A percentile compares a stretch with the other conserved stretches of the same genome.
phyloP scores from a whole-genome alignment of 176 grass and related monocot genomes.

The Eragrostis curvula region DNA sequence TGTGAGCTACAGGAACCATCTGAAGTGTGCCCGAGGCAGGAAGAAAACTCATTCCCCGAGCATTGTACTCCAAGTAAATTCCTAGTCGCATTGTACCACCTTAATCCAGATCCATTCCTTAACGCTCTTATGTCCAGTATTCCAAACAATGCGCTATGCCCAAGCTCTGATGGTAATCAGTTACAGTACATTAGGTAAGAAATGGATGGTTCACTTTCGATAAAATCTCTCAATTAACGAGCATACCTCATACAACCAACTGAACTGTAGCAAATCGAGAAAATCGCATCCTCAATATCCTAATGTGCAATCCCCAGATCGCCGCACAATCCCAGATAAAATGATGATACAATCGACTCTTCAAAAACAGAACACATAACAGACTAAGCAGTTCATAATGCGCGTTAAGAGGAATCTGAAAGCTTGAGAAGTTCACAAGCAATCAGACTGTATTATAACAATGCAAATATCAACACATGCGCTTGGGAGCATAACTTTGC shows the following conservation, averaged over 20 bases:
- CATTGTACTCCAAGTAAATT: slow-evolving; percentile 52
- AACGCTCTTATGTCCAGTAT: slow-evolving; percentile 66
- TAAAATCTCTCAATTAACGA: slow-evolving; percentile 62
- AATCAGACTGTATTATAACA: slow-evolving; percentile 19
- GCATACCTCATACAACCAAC: slow-evolving; percentile 77
- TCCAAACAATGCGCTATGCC: slow-evolving; percentile 66
- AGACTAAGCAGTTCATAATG: slow-evolving; percentile 42
- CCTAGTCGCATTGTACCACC: slow-evolving; percentile 58
- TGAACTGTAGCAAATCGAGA: slow-evolving; percentile 54
- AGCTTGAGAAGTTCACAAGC: slow-evolving; percentile 19
- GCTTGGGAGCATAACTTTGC: background rate
- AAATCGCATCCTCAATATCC: slow-evolving; percentile 77
- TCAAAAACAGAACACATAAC: slow-evolving; percentile 63
- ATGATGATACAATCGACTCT: slow-evolving; percentile 56
- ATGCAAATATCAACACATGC: background rate
- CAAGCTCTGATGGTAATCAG: slow-evolving; percentile 70
- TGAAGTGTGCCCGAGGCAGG: slow-evolving; percentile 37
- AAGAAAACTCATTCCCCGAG: slow-evolving; percentile 54
- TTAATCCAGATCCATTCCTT: slow-evolving; percentile 67
- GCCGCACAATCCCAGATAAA: slow-evolving; percentile 66
- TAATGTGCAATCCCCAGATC: slow-evolving; percentile 74
- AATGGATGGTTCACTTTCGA: slow-evolving; percentile 53
- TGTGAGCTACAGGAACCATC: slow-evolving; percentile 33
- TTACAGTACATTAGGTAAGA: slow-evolving; percentile 65
- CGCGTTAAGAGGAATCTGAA: slow-evolving; percentile 23